Evolutionary conservation across 2,329 filamentous ascomycete species (phyloP), one percentile per base, ranked within the genome.

Genomic region (Aspergillus sp.): DNA sequence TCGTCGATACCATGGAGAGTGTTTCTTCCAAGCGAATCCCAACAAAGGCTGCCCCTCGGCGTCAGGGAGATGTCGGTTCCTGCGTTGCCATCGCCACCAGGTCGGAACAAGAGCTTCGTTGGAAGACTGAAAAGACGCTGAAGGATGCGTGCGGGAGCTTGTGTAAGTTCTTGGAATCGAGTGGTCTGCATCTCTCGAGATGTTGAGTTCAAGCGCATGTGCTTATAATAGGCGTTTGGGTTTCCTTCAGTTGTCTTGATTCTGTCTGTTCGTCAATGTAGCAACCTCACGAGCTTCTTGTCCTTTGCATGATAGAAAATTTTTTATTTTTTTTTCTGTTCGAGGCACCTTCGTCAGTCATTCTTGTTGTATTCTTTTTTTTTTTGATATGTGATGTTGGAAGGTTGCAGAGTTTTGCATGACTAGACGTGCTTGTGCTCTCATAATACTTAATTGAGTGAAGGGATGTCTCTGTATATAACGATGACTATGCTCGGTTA

Each of bases 51-150:
- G 74, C 74, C 15, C 71, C 61, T 38, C 73, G 77, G 34, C 73
- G 77, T 49, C 66, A 72, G 11, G 77, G 77, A 28, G 77, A 79
- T 54, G 77, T 79, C 47, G 76, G 76, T 31, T 75, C 72, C 28
- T 79, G 76, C 45, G 76, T 79, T 43, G 77, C 77, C 31, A 72
- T 74, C 30, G 72, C 74, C 48, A 66, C 69, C 22, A 68, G 76
- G 31, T 76, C 76, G 3, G 63, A 86, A 62, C 79, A 84, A 71
- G 88, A 91, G 76, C 79, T 90, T 50, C 72, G 76, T 59, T 79
- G 73, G 71, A 74, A 76, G 62, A 77, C 76, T 8, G 68, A 77
- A 51, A 77, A 77, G 66, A 70, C 74, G 6, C 59, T 79, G 60
- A 71, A 66, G 43, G 74, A 79, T 65, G 77, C 76, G 7, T 79